Conservation (phyloP, 2,329 filamentous ascomycete species). For the Clarireedia paspali region DNA sequence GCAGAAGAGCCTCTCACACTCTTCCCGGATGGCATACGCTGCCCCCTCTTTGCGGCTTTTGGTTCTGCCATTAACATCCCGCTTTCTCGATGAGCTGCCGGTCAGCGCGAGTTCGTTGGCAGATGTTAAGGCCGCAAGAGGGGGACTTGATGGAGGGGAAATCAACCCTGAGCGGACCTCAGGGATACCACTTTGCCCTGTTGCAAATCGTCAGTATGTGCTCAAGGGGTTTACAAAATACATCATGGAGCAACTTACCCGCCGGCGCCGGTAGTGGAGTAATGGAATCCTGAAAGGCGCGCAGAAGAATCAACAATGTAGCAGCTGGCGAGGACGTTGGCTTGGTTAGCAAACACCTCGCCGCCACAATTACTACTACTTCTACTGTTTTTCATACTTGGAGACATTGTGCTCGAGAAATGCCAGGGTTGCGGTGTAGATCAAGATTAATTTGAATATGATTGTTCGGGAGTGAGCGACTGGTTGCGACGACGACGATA, state of each 20-base stretch:
- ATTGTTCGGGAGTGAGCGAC: too few species aligned
- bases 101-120: constrained; percentile 59
- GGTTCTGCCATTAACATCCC: constrained; percentile 28
- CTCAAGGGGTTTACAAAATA: not conserved
- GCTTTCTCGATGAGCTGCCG: constrained; percentile 34
- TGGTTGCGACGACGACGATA: too few species aligned
- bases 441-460: not conserved
- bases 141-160: constrained; percentile 85
- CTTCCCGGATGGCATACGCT: constrained; percentile 93
- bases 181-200: constrained; percentile 92
- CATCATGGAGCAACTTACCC: constrained; percentile 42
- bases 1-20: constrained; percentile 99
- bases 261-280: constrained; percentile 87
- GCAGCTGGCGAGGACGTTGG: constrained; percentile 83
- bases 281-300: constrained; percentile 78
- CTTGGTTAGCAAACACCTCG: constrained; percentile 46
- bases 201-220: constrained; percentile 20
- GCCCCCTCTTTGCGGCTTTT: constrained; percentile 71
- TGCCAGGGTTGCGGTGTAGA: constrained; percentile 27
- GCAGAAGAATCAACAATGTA: constrained; percentile 73
- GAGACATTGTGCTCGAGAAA: constrained; percentile 26
- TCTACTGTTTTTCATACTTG: constrained; percentile 28
- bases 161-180: constrained; percentile 60
- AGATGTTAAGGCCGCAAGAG: constrained; percentile 67
- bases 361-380: constrained; percentile 70